Evolutionary conservation across 768 basidiomycete genomes (phyloP).

Genomic region (Cystoderma amianthinum): DNA sequence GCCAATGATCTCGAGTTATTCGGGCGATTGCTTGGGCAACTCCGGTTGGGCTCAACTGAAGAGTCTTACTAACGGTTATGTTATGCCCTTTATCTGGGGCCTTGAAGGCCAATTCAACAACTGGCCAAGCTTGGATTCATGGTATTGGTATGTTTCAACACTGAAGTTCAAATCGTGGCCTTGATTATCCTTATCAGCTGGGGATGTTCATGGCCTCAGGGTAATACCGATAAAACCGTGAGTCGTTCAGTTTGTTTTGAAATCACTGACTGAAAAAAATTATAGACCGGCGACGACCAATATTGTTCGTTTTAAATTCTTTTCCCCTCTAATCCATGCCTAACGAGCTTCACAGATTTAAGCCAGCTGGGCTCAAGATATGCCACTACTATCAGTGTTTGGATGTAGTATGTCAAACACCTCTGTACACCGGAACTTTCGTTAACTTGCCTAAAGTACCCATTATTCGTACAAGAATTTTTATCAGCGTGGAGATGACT

Average conservation of each 20-base stretch:
- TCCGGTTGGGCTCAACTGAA: constrained; percentile 38
- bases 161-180: neutral
- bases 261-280: constrained; percentile 3
- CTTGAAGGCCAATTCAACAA: constrained; percentile 34
- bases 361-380: constrained; percentile 34
- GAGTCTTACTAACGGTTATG: constrained; percentile 36
- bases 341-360: constrained; percentile 23
- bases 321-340: neutral
- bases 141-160: constrained; percentile 33
- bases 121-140: constrained; percentile 44
- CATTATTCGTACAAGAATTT: constrained; percentile 58
- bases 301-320: constrained; percentile 30
- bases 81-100: constrained; percentile 54
- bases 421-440: neutral
- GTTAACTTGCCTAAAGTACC: constrained; percentile 24
- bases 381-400: constrained; percentile 37
- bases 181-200: constrained; percentile 24
- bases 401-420: constrained; percentile 33
- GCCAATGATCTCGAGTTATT: constrained; percentile 54
- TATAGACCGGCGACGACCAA: constrained; percentile 34
- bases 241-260: constrained; percentile 7
- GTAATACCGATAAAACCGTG: constrained; percentile 34
- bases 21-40: constrained; percentile 54
- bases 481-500: constrained; percentile 59
- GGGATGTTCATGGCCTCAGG: constrained; percentile 60